Evolutionary conservation across 352 stramenopile genomes (phyloP).

Genomic region (Globisporangium paroecandrum): DNA sequence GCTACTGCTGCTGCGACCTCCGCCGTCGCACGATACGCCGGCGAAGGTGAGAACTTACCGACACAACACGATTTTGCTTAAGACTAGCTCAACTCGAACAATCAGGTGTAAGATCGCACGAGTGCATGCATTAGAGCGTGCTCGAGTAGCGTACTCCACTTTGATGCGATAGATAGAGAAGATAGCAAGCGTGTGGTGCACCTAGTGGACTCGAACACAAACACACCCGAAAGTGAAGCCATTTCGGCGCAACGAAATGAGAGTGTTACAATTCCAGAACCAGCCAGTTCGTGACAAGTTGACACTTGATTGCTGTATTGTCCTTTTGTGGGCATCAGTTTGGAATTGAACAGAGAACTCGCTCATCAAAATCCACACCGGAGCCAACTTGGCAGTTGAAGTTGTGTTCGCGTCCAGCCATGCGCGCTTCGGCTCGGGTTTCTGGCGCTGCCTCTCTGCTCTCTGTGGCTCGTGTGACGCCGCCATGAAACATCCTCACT

Average conservation of each 20-base stretch:
- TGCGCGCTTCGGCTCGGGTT: no score
- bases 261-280: not conserved
- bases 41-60: not conserved
- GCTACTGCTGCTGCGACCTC: no score
- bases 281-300: not conserved
- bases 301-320: not conserved
- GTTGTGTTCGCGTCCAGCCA: no score
- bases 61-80: not conserved
- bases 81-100: not conserved
- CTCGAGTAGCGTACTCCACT: not conserved
- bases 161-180: not conserved
- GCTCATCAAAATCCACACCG: not conserved
- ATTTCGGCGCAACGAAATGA: slow-evolving; percentile 5
- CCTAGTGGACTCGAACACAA: not conserved
- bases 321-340: not conserved
- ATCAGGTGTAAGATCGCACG: not conserved
- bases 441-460: no score
- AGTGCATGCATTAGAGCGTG: not conserved
- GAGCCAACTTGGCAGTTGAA: not conserved
- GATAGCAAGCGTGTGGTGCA: not conserved
- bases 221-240: not conserved
- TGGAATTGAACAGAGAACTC: not conserved
- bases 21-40: not conserved
- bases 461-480: no score
- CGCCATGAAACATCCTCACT: no score